phyloP scores from a whole-genome alignment of 768 basidiomycete species.

The Pleurotus platypus region DNA sequence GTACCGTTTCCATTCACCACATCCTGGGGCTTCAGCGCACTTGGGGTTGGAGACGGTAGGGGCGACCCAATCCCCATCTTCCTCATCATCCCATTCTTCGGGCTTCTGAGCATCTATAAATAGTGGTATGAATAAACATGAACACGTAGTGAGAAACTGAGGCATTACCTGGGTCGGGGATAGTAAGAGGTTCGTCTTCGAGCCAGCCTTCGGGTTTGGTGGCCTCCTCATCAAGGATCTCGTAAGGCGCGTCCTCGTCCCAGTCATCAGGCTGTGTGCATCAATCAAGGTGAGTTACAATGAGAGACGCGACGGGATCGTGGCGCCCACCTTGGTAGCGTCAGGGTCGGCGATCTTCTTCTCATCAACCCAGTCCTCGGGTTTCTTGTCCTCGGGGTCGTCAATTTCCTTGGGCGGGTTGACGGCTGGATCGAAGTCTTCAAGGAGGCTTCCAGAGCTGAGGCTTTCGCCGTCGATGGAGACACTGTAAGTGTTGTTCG shows the following conservation, averaged over 20 bases:
- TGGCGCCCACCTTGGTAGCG: constrained; percentile 65
- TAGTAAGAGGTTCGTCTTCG: constrained; percentile 72
- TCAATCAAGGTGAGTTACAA: not conserved
- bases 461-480: constrained; percentile 83
- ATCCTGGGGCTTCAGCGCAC: constrained; percentile 87
- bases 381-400: constrained; percentile 89
- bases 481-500: constrained; percentile 93
- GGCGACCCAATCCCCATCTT: constrained; percentile 97
- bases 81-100: constrained; percentile 99
- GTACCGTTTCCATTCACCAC: constrained; percentile 90
- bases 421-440: constrained; percentile 90
- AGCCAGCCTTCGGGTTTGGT: constrained; percentile 95
- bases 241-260: constrained; percentile 96
- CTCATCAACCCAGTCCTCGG: constrained; percentile 88
- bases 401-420: constrained; percentile 94
- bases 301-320: not conserved
- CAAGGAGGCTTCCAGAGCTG: constrained; percentile 79
- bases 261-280: constrained; percentile 79
- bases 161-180: constrained; percentile 83
- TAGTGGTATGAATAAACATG: not conserved
- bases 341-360: constrained; percentile 83
- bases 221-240: constrained; percentile 85
- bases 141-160: not conserved
- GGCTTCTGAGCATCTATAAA: constrained; percentile 80
- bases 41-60: constrained; percentile 88